Conservation (phyloP, 257 asterid species). For the Solanum dulcamara region DNA sequence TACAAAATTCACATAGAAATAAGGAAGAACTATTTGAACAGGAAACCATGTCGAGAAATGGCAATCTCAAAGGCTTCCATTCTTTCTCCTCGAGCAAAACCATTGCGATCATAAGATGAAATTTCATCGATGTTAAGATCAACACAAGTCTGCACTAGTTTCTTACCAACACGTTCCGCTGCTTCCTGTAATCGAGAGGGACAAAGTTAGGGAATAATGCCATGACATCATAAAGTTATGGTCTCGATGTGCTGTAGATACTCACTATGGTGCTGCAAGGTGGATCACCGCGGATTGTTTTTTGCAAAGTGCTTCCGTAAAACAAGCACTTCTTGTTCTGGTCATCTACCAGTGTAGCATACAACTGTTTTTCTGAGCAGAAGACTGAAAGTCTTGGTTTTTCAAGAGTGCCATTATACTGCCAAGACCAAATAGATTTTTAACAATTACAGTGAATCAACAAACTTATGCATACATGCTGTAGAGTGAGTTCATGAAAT, state of each 20-base stretch:
- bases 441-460: neutral
- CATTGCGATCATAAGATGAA: slow-evolving; percentile 70
- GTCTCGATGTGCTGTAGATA: neutral
- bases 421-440: neutral
- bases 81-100: slow-evolving; percentile 72
- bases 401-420: slow-evolving; percentile 67
- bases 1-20: neutral
- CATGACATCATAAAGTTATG: neutral
- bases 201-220: neutral
- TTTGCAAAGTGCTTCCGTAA: slow-evolving; percentile 71
- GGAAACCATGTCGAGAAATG: slow-evolving; percentile 66
- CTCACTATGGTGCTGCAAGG: slow-evolving; percentile 56
- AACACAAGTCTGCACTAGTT: slow-evolving; percentile 62
- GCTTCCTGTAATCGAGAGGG: slow-evolving; percentile 48
- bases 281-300: slow-evolving; percentile 43
- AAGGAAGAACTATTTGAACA: slow-evolving; percentile 29
- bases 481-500: neutral
- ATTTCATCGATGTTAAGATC: slow-evolving; percentile 63
- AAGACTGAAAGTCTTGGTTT: slow-evolving; percentile 87
- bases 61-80: slow-evolving; percentile 75
- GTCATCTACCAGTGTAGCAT: slow-evolving; percentile 76
- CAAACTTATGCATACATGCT: neutral
- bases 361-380: slow-evolving; percentile 73
- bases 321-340: slow-evolving; percentile 65
- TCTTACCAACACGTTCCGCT: slow-evolving; percentile 69